Evolutionary conservation across 768 basidiomycete genomes (phyloP).

Genomic region (Mycena metata): DNA sequence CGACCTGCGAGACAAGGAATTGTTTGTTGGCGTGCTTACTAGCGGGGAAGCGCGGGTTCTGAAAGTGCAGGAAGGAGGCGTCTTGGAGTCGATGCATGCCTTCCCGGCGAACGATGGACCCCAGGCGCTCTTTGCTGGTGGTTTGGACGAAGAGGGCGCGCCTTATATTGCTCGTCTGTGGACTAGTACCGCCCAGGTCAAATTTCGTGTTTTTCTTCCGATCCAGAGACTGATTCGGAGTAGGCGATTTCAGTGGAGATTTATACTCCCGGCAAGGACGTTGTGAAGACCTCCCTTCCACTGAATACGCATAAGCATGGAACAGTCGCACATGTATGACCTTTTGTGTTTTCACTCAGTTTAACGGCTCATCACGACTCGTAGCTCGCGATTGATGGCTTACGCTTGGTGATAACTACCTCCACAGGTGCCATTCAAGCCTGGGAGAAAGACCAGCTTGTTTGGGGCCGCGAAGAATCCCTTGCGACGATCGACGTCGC

Average conservation of each 20-base stretch:
- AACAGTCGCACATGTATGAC: slow-evolving; percentile 72
- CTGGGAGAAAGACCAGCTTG: slow-evolving; percentile 71
- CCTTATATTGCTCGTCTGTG: slow-evolving; percentile 72
- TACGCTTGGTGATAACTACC: slow-evolving; percentile 71
- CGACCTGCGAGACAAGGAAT: slow-evolving; percentile 67
- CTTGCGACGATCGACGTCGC: slow-evolving; percentile 74
- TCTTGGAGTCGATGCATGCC: slow-evolving; percentile 61
- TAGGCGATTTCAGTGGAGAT: slow-evolving; percentile 72
- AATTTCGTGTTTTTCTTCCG: slow-evolving; percentile 24
- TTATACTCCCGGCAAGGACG: slow-evolving; percentile 62
- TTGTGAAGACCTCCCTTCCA: slow-evolving; percentile 66
- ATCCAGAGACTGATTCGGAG: not conserved
- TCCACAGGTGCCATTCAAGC: slow-evolving; percentile 84
- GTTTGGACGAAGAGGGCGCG: slow-evolving; percentile 60
- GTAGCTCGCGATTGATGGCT: slow-evolving; percentile 67
- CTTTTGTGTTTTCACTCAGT: slow-evolving; percentile 7
- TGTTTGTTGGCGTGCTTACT: slow-evolving; percentile 69
- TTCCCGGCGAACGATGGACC: slow-evolving; percentile 62
- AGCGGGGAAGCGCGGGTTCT: slow-evolving; percentile 73
- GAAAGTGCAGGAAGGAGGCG: slow-evolving; percentile 59
- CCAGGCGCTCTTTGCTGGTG: slow-evolving; percentile 71
- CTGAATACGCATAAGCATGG: slow-evolving; percentile 80
- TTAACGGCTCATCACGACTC: slow-evolving; percentile 7
- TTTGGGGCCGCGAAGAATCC: slow-evolving; percentile 88
- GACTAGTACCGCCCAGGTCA: slow-evolving; percentile 9